These are phyloP conservation scores for Litsea cubeba DNA, from an alignment of 164 flowering plant species.

Conservation along the genomic window DNA sequence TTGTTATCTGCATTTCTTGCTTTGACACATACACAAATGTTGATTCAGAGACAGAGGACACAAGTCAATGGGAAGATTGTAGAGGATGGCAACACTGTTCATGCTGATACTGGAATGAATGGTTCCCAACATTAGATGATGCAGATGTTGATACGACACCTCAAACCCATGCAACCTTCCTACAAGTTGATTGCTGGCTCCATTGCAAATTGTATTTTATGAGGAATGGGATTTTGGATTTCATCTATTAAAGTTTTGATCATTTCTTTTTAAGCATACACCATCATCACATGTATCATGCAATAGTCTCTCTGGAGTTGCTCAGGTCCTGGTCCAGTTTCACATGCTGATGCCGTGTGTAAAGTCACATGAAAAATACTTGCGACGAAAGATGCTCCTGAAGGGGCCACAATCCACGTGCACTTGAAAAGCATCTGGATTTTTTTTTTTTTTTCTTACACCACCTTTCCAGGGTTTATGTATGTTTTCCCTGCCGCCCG, in stretches of 20 bases:
- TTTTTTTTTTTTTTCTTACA: no score
- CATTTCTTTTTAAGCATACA: neutral
- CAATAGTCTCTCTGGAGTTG: no score
- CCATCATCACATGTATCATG: no score
- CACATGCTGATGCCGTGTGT: no score
- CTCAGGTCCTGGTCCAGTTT: no score
- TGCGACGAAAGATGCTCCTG: no score
- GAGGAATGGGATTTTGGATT: conserved; percentile 1
- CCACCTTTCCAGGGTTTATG: no score
- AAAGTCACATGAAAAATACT: no score
- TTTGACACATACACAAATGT: neutral
- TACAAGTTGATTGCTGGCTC: neutral
- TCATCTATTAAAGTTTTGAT: conserved; percentile 1
- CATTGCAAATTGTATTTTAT: neutral
- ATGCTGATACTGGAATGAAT: conserved; percentile 49
- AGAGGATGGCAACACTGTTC: conserved; percentile 55
- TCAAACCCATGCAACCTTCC: conserved; percentile 1
- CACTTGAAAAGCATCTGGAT: no score
- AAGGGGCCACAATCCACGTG: no score
- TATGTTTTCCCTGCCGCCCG: no score
- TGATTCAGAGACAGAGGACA: conserved; percentile 61
- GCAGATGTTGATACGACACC: neutral
- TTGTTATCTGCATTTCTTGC: conserved; percentile 1
- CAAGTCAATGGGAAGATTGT: conserved; percentile 71
- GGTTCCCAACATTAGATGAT: conserved; percentile 25